Conservation (phyloP, 768 basidiomycete genomes). For the Boletus coccyginus region DNA sequence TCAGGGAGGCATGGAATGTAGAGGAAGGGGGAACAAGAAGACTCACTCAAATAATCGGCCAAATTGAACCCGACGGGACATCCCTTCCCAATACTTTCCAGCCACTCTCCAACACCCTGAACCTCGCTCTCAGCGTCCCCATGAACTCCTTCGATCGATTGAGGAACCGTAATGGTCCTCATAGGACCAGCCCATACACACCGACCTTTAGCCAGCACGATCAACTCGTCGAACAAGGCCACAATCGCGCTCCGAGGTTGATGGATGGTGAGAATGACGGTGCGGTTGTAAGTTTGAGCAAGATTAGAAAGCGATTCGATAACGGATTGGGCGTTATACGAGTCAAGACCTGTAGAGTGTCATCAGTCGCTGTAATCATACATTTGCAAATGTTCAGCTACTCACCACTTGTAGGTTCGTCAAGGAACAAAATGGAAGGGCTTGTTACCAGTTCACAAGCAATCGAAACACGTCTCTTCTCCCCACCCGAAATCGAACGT, state of each 20-base stretch:
- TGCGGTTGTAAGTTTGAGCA: conserved; percentile 86
- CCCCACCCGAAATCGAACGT: conserved; percentile 94
- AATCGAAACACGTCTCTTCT: conserved; percentile 95
- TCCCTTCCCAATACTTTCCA: conserved; percentile 70
- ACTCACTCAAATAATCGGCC: conserved; percentile 91
- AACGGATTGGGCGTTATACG: conserved; percentile 95
- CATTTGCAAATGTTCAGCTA: conserved; percentile 2
- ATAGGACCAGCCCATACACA: conserved; percentile 34
- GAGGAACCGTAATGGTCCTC: conserved; percentile 10
- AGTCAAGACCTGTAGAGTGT: conserved; percentile 67
- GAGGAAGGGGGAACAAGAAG: not conserved
- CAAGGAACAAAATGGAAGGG: conserved; percentile 93
- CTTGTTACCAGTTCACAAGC: conserved; percentile 98
- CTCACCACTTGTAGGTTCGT: conserved; percentile 94
- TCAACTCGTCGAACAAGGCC: conserved; percentile 87
- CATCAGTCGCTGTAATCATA: not conserved
- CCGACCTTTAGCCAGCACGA: conserved; percentile 83
- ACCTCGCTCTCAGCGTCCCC: conserved; percentile 12
- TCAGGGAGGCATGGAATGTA: not conserved
- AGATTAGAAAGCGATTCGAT: conserved; percentile 84
- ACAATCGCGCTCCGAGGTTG: conserved; percentile 98
- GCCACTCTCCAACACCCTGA: conserved; percentile 52
- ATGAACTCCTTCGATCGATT: conserved; percentile 4
- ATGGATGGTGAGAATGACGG: conserved; percentile 96
- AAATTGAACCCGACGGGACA: conserved; percentile 97